These are phyloP conservation scores for Thraustochytrium striatum DNA, from an alignment of 352 stramenopile genomes.

Conservation along the genomic window DNA sequence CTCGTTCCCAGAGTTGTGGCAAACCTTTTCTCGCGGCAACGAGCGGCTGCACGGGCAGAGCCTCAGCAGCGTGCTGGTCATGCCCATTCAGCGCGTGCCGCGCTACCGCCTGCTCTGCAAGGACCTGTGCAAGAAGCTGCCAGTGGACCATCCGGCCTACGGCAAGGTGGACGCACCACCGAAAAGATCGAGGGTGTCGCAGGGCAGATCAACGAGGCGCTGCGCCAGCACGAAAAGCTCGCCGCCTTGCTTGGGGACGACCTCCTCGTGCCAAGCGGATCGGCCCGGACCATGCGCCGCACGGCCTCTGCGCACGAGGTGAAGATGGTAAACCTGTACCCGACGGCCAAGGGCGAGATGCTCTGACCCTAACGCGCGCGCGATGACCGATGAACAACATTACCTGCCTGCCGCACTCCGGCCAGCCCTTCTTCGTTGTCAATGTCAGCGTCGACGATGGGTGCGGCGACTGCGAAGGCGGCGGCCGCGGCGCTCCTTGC, in stretches of 20 bases:
- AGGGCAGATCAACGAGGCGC: conserved; percentile 24
- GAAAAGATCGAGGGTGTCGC: neutral
- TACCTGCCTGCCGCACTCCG: no score
- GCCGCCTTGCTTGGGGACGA: conserved; percentile 18
- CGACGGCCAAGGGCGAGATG: no score
- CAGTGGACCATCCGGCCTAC: conserved; percentile 8
- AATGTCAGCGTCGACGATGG: no score
- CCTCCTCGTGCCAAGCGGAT: neutral
- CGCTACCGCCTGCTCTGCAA: conserved; percentile 77
- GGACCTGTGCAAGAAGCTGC: conserved; percentile 67
- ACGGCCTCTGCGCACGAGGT: neutral
- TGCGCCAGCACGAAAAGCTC: conserved; percentile 43
- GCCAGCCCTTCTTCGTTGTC: no score
- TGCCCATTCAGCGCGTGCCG: conserved; percentile 82
- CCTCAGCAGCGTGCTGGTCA: conserved; percentile 67
- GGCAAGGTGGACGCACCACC: neutral
- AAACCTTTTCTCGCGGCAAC: neutral
- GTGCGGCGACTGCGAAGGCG: no score
- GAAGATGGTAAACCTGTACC: neutral
- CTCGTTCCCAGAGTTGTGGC: conserved; percentile 46
- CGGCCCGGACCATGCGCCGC: neutral
- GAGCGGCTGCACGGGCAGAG: conserved; percentile 8
- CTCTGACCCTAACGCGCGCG: no score
- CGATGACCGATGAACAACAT: no score
- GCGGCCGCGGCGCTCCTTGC: no score